These are phyloP conservation scores for Mortierella polycephala DNA, from an alignment of 371 early-diverging fungal genomes.

Conservation along the genomic window DNA sequence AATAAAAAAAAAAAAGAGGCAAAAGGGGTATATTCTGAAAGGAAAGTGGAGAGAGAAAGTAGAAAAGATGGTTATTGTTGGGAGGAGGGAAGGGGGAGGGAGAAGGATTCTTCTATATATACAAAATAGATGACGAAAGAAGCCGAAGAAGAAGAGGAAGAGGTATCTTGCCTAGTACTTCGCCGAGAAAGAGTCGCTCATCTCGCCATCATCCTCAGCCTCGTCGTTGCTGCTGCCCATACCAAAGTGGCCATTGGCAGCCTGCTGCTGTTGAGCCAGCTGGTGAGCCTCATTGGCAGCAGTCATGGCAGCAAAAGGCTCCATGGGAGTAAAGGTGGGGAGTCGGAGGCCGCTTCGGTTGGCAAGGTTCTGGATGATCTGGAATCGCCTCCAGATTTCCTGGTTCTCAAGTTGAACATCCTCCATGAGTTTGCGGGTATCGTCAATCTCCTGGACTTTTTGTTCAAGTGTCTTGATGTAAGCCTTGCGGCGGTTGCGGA, in stretches of 20 bases:
- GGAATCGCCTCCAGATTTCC: slow-evolving; percentile 34
- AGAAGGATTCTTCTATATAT: slow-evolving; percentile 3
- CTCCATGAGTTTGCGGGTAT: slow-evolving; percentile 31
- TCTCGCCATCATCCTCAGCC: slow-evolving; percentile 34
- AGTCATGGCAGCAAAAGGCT: slow-evolving; percentile 1
- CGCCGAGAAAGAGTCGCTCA: slow-evolving; percentile 22
- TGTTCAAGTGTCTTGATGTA: slow-evolving; percentile 72
- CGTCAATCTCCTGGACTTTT: slow-evolving; percentile 57
- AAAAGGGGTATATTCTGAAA: too few relatives aligned
- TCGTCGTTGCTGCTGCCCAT: slow-evolving; percentile 30
- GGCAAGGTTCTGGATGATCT: slow-evolving; percentile 24
- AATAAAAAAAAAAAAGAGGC: too few relatives aligned
- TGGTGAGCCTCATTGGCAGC: too few relatives aligned
- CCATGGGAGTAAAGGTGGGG: slow-evolving; percentile 27
- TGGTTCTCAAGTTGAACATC: slow-evolving; percentile 32
- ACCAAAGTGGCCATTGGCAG: not conserved
- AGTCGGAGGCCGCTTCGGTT: slow-evolving; percentile 15
- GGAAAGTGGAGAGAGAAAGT: not conserved
- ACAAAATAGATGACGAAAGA: slow-evolving; percentile 11
- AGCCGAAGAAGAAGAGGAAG: not conserved
- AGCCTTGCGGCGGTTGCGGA: slow-evolving; percentile 76
- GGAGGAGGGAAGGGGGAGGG: not conserved
- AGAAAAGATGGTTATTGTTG: not conserved
- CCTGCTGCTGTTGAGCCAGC: not conserved
- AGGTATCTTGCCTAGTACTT: not conserved